Conservation (phyloP, 192 early-diverging fungal genomes). For the Bifiguratus adelaidae region DNA sequence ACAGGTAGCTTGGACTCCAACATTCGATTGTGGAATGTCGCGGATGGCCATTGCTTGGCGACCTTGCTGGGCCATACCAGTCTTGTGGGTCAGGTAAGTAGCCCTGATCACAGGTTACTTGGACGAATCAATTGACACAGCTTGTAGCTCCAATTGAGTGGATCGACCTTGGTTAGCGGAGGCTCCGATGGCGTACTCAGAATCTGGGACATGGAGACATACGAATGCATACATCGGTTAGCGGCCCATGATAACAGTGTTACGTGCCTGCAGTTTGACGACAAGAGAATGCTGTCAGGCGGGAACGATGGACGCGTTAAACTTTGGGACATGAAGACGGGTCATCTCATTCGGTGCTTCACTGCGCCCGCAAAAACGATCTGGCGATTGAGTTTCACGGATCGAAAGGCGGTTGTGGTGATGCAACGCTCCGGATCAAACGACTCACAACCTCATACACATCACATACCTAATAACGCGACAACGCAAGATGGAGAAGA, state of each 20-base stretch:
- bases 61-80: conserved; percentile 85
- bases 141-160: conserved; percentile 17
- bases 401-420: conserved; percentile 40
- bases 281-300: conserved; percentile 83
- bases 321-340: conserved; percentile 86
- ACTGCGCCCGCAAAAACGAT: conserved; percentile 74
- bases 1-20: conserved; percentile 89
- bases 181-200: conserved; percentile 88
- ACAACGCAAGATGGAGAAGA: conserved; percentile 6
- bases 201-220: conserved; percentile 73
- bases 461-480: no score
- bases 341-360: conserved; percentile 72
- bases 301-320: conserved; percentile 86
- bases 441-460: no score
- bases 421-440: conserved; percentile 36
- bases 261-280: conserved; percentile 94
- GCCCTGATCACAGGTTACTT: no score
- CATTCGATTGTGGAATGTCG: conserved; percentile 85
- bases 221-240: conserved; percentile 49
- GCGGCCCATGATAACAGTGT: conserved; percentile 75
- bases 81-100: conserved; percentile 86
- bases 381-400: conserved; percentile 59
- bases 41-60: conserved; percentile 67
- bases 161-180: conserved; percentile 75
- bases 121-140: no score